A percentile compares a stretch with the other conserved stretches of the same genome.
Evolutionary conservation across 306 rosid genomes (phyloP).

Genomic region (Canavalia gladiata): DNA sequence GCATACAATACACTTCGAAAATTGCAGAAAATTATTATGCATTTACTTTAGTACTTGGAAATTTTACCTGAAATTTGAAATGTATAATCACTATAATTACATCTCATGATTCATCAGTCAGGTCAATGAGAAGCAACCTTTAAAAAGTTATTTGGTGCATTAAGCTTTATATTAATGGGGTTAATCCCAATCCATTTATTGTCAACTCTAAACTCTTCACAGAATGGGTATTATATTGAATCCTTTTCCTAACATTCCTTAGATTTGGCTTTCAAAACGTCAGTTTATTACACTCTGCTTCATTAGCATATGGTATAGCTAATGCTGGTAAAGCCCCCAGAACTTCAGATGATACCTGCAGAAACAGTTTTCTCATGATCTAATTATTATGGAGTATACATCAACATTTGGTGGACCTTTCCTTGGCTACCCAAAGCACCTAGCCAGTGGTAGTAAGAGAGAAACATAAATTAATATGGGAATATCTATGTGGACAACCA

Average conservation of each 20-base stretch:
- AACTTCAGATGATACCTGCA: neutral
- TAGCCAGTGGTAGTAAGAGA: neutral
- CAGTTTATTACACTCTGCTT: neutral
- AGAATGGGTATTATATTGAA: neutral
- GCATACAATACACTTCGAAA: neutral
- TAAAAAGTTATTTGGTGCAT: neutral
- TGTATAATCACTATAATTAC: conserved; percentile 3
- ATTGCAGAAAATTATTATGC: neutral
- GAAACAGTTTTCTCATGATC: neutral
- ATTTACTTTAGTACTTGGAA: neutral
- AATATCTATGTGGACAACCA: neutral
- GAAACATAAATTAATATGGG: neutral
- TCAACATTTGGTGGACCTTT: neutral
- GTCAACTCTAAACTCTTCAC: neutral
- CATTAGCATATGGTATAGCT: neutral
- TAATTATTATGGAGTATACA: neutral
- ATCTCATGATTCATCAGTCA: neutral
- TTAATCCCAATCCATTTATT: neutral
- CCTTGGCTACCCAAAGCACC: neutral
- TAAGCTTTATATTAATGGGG: neutral
- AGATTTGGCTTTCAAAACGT: neutral
- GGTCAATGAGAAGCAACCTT: neutral
- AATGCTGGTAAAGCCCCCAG: neutral
- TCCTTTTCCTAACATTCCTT: conserved; percentile 19
- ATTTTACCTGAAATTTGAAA: conserved; percentile 12